Evolutionary conservation across 2,329 filamentous ascomycete species (phyloP), one percentile per base, ranked within the genome.

Genomic region (Ophiostoma quercus): DNA sequence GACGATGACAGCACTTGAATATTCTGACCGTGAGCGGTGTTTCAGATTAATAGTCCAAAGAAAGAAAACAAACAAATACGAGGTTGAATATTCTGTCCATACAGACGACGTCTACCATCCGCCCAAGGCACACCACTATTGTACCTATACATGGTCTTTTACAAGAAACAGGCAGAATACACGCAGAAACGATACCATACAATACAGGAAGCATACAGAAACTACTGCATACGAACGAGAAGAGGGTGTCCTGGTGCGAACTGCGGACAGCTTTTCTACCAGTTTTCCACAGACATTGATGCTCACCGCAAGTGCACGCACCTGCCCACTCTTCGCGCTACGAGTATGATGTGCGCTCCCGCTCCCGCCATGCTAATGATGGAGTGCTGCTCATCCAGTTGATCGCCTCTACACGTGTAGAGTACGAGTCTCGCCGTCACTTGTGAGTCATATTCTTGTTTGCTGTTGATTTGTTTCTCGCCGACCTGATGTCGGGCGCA

Each of bases 271-370:
- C 34, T 34, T 29, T 29, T 29, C 25, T 29, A 29, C 25, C 25
- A 29, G 25, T 29, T 29, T 29, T 29, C 25, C 2, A 29, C 25
- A 29, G 2, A 29, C 1, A 29, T 29, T 29, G 25, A 57, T 29
- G n/a, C 51, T 57, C 57, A 62, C 57, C 57, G 57, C 57, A 62
- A 62, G 25, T 62, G 57, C 57, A 62, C 57, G 57, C 57, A 62
- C 54, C 54, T 22, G 22, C 22, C 25, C 51, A 57, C 51, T 57
- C 51, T 57, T 22, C 25, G n/a, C n/a, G 25, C 51, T 57, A 34
- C 34, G 34, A 34, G 34, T 34, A 57, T 57, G n/a, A 14, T 57
- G n/a, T 16, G 5, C 43, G 43, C 16, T 54, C 25, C n/a, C 54
- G 54, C 54, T 62, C 57, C 57, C 57, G 57, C 57, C 57, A 11